Base-by-base conservation (phyloP, 2,329 filamentous ascomycete genomes). In the Xylariaceae sp. region DNA sequence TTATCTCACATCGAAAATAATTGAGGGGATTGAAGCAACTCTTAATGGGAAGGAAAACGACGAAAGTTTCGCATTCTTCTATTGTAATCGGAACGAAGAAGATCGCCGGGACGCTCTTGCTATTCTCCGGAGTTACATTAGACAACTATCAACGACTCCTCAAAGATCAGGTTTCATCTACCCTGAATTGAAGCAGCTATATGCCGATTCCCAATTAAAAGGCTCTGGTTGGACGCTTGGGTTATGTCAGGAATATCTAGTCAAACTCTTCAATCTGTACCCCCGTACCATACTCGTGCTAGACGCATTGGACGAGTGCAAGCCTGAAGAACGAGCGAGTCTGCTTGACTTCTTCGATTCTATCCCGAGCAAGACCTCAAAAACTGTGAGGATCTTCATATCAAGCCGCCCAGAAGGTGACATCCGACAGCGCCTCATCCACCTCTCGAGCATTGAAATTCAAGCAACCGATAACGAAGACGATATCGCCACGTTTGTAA, bases 81-180 rank as follows among this genome's bases (percentile, higher is more conserved):
- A 60, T 41, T 59, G 56, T 43, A 59, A 59, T 19, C 52, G 52
- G 19, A 56, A 47, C 45, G 52, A 59, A 41, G 56, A 52, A 6
- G 16, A 51, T 17, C 56, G 56, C n/a, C 52, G 45, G 41, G 29
- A 40, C 11, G 28, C 56, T 12, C 53, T 59, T 23, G 14, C 7
- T 24, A 21, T 59, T 43, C 53, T 59, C 24, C 44, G 52, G 21
- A 59, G 56, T 33, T 59, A 50, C 21, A 41, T 56, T 17, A 47
- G 53, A 31, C 56, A 59, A 29, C 40, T 59, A n/a, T 59, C 56
- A 41, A 51, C 28, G 11, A 47, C 40, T 41, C 21, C 23, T 14
- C 37, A 29, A 24, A 43, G 14, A n/a, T 14, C 14, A 16, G 39
- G n/a, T 23, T 39, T 8, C 16, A 45, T 51, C 4, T 9, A 52